Conservation (phyloP, 179 eudicot genomes). For the Vitellaria paradoxa region DNA sequence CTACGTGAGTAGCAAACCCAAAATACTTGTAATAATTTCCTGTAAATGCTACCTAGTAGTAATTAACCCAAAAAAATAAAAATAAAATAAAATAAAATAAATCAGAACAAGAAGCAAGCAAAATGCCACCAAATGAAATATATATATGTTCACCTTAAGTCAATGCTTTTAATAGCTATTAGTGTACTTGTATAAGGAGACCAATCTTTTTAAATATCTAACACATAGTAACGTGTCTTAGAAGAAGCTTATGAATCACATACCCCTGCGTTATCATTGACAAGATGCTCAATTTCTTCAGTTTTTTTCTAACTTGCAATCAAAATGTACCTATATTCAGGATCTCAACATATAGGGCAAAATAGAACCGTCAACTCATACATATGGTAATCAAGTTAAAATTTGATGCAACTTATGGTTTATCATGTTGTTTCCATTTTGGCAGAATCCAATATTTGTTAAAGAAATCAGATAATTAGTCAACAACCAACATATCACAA, state of each 20-base stretch:
- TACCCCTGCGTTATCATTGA: not conserved
- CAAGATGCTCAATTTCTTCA: not conserved
- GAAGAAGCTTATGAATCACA: not conserved
- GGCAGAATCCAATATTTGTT: not conserved
- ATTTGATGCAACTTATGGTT: not conserved
- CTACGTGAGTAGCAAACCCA: slow-evolving; percentile 83
- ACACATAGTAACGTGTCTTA: not conserved
- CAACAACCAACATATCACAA: not conserved
- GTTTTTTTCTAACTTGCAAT: slow-evolving; percentile 4
- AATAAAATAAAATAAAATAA: not conserved
- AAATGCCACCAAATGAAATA: not conserved
- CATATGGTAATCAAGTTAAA: not conserved
- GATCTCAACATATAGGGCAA: not conserved
- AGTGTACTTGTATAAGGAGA: not conserved
- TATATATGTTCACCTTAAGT: not conserved
- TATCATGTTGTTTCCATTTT: not conserved
- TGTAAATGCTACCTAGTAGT: slow-evolving; percentile 58
- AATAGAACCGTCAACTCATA: not conserved
- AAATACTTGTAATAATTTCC: slow-evolving; percentile 93
- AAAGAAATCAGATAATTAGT: not conserved
- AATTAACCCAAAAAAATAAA: too few species aligned
- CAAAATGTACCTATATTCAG: not conserved
- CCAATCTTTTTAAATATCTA: not conserved
- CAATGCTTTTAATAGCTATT: not conserved
- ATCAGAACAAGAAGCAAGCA: not conserved